Evolutionary conservation across 371 early-diverging fungal genomes (phyloP), one percentile per base, ranked within the genome.

Genomic region (Saksenaea oblongispora): DNA sequence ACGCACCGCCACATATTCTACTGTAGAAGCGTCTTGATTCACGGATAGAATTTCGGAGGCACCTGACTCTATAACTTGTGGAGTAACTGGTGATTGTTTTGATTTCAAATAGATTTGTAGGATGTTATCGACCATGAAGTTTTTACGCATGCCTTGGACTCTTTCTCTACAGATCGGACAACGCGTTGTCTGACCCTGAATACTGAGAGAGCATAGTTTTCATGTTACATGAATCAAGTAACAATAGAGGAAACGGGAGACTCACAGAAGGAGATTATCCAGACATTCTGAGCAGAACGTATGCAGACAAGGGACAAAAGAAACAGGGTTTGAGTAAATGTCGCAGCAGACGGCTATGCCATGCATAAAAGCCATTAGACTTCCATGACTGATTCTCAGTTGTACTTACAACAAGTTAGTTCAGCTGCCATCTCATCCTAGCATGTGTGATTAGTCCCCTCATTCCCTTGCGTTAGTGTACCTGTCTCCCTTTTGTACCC

Each of bases 261-360:
- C 22, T 61, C 37, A 54, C 55, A 26, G 55, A 27, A 26, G 28
- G 44, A 26, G 34, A 9, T 27, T 26, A 47, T 34, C 34, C 5
- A 63, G 44, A 55, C 71, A 71, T 4, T 55, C 18, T 13, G 53
- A 26, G 39, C 71, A 71, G 24, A 64, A 71, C 1, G 68, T 71
- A 39, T 71, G 71, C 1, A 71, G 42, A n/a, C 71, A 71, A 18
- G 71, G 71, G 15, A 71, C 47, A 4, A 64, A 58, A 28, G 71
- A 60, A n/a, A 69, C 61, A 5, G 71, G 68, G 11, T 68, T 57
- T 15, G 57, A 54, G 26, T 51, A 68, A 2, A 71, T 22, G 55
- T 71, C 71, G 47, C 61, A 68, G 41, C 71, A 71, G 9, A 71
- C 17, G 17, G 68, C 71, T 71, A 22, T 22, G 22, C 9, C 14